A percentile compares a stretch with the other conserved stretches of the same genome.
phyloP scores from a whole-genome alignment of 2,329 filamentous ascomycete genomes.

The Rhynchosporium secalis region DNA sequence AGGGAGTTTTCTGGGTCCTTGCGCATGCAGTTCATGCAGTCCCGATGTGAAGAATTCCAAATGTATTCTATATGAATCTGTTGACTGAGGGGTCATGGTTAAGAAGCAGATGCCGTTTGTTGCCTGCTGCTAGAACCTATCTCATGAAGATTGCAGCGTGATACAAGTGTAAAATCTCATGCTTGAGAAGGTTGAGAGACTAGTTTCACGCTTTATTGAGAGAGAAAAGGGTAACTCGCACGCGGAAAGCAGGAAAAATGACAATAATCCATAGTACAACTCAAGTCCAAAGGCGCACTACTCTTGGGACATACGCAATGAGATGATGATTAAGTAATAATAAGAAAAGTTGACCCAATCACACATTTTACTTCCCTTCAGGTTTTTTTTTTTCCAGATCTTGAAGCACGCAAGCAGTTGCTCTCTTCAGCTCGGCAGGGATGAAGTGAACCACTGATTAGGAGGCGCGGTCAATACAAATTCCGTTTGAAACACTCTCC shows the following conservation, averaged over 20 bases:
- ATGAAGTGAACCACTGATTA: neutral
- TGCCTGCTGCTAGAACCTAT: neutral
- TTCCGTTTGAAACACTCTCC: neutral
- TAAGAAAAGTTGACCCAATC: neutral
- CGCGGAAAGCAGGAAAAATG: neutral
- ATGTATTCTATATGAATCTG: constrained; percentile 30
- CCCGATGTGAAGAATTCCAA: constrained; percentile 19
- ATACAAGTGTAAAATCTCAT: constrained; percentile 23
- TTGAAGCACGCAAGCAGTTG: neutral
- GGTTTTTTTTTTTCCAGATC: neutral
- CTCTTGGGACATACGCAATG: neutral
- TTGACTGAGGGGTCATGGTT: constrained; percentile 35
- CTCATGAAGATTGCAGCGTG: constrained; percentile 14
- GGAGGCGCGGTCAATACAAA: constrained; percentile 1
- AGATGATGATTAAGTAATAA: neutral
- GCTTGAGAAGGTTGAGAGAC: constrained; percentile 20
- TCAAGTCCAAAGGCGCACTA: neutral
- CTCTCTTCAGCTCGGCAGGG: constrained; percentile 2
- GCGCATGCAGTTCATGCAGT: constrained; percentile 26
- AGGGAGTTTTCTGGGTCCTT: constrained; percentile 31
- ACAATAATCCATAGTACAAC: neutral
- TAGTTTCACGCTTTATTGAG: neutral
- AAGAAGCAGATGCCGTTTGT: neutral
- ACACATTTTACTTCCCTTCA: neutral
- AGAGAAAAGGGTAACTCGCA: neutral